These are phyloP conservation scores for Ambrosia trifida DNA, from an alignment of 129 eudicot species.

Conservation along the genomic window DNA sequence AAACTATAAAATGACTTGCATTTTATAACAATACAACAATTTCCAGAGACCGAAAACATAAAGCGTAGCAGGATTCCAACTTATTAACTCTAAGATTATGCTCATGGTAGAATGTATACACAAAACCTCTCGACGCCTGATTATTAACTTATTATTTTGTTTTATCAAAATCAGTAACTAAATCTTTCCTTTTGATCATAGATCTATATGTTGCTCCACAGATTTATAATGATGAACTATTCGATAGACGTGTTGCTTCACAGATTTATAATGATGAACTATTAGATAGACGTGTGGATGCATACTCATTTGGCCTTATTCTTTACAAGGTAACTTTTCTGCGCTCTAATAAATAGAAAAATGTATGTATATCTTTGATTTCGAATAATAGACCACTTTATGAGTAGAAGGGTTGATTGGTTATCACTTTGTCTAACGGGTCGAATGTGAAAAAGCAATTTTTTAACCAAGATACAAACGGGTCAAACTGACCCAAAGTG, in stretches of 20 bases:
- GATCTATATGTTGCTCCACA: conserved; percentile 86
- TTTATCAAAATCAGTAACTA: conserved; percentile 1
- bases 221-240: too few relatives aligned
- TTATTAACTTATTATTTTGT: background rate
- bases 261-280: conserved; percentile 67
- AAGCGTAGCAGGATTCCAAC: background rate
- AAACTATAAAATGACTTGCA: background rate
- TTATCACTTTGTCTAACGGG: background rate
- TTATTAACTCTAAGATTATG: background rate
- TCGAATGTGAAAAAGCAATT: background rate
- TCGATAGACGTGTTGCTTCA: too few relatives aligned
- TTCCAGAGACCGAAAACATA: too few relatives aligned
- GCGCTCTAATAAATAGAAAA: background rate
- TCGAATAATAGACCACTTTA: background rate
- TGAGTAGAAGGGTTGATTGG: conserved; percentile 1
- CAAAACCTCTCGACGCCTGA: background rate
- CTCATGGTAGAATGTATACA: background rate
- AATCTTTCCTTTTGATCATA: conserved; percentile 27
- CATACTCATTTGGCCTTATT: conserved; percentile 82
- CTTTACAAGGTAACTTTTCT: conserved; percentile 68
- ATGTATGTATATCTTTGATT: background rate
- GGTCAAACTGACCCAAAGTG: background rate
- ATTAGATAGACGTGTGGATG: conserved; percentile 87
- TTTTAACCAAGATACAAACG: background rate
- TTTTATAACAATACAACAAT: background rate